Evolutionary conservation across 1,284 basidiomycete genomes (phyloP), one percentile per base, ranked within the genome.

Genomic region (Agroathelia rolfsii): DNA sequence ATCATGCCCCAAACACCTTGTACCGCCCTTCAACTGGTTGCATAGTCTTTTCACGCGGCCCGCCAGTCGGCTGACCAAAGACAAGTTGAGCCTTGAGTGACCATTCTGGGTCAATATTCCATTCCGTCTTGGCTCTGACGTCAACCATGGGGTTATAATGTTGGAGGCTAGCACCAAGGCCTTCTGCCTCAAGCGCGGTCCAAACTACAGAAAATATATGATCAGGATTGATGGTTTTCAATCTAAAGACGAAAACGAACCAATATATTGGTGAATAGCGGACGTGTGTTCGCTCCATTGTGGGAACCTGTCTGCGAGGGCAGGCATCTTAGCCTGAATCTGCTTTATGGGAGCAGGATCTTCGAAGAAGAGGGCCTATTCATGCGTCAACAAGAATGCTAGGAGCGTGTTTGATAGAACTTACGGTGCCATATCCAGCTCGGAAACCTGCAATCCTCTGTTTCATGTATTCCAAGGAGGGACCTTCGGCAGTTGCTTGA

Each of bases 281-380:
- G n/a, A n/a, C n/a, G n/a, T n/a, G n/a, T n/a, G n/a, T n/a, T n/a
- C n/a, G n/a, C n/a, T n/a, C n/a, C n/a, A n/a, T n/a, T n/a, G n/a
- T n/a, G n/a, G n/a, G n/a, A n/a, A n/a, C n/a, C n/a, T n/a, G n/a
- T 9, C 6, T 23, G 13, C 30, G 8, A 9, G 24, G 19, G 30
- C 19, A 20, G 30, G 23, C 6, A 32, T 7, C 23, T 32, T 32
- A 6, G 18, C 30, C 11, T 14, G 12, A 6, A 32, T 20, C 7
- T 6, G 10, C 12, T 28, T 10, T 17, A 32, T 24, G 7, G 30
- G 8, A 13, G 30, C 13, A 10, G 20, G 30, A 20, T 32, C 30
- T 19, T 32, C 30, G 30, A 32, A 32, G 30, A 32, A 32, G 13
- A 32, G n/a, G n/a, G n/a, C n/a, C n/a, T n/a, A n/a, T n/a, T n/a